phyloP scores from a whole-genome alignment of 129 eudicot species.

The Arctium minus region DNA sequence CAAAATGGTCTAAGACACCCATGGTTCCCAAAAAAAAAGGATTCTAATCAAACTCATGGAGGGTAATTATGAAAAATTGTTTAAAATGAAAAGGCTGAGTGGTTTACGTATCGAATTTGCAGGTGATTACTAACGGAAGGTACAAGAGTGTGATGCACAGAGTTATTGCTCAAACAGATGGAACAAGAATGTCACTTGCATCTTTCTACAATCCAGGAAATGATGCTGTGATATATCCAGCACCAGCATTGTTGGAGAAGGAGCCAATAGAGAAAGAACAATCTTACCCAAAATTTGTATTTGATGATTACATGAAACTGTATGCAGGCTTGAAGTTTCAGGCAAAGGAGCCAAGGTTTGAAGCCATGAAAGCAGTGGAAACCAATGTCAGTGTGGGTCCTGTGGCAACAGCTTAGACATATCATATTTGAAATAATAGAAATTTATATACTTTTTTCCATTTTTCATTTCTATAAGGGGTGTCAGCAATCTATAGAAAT shows the following conservation, averaged over 20 bases:
- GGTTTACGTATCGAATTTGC: slow-evolving; percentile 13
- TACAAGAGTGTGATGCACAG: slow-evolving; percentile 81
- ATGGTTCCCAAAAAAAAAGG: neutral
- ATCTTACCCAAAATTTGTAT: slow-evolving; percentile 69
- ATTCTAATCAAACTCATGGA: neutral
- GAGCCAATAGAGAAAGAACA: slow-evolving; percentile 31
- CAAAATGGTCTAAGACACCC: too few relatives aligned
- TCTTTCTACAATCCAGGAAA: slow-evolving; percentile 68
- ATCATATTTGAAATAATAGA: slow-evolving; percentile 7
- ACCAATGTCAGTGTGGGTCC: slow-evolving; percentile 38
- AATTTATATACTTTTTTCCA: slow-evolving; percentile 12
- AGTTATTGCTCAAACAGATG: slow-evolving; percentile 69
- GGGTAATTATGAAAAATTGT: neutral
- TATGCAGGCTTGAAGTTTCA: slow-evolving; percentile 73
- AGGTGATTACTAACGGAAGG: slow-evolving; percentile 73
- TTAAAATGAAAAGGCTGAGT: neutral
- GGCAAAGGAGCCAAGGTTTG: slow-evolving; percentile 79
- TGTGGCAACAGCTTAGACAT: slow-evolving; percentile 37
- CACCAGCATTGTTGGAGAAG: slow-evolving; percentile 52
- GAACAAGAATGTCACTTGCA: slow-evolving; percentile 66
- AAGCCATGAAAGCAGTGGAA: slow-evolving; percentile 64
- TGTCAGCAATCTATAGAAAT: slow-evolving; percentile 21
- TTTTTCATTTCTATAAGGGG: slow-evolving; percentile 1
- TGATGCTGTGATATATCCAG: slow-evolving; percentile 67
- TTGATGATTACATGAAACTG: slow-evolving; percentile 73